Evolutionary conservation across 495 filamentous ascomycete genomes (phyloP).

Genomic region (Hypoxylon rickii): DNA sequence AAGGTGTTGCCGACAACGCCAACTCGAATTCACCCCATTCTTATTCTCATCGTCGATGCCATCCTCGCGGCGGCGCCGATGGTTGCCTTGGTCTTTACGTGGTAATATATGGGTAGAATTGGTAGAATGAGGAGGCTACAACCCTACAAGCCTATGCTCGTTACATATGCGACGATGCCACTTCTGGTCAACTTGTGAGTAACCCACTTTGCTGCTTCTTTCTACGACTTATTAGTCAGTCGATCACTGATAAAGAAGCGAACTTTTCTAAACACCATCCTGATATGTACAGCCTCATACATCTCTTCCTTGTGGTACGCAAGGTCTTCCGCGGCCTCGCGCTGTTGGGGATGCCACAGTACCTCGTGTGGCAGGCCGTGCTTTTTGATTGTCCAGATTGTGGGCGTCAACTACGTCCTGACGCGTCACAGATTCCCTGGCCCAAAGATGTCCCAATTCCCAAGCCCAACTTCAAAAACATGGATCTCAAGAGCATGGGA

Average conservation of each 20-base stretch:
- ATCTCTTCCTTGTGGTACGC: conserved; percentile 45
- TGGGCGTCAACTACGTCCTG: conserved; percentile 40
- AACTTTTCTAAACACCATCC: no score
- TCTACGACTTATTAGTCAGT: neutral
- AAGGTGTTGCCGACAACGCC: conserved; percentile 1
- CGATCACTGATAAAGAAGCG: no score
- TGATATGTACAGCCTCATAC: conserved; percentile 44
- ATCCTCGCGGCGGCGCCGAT: conserved; percentile 42
- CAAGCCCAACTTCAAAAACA: conserved; percentile 10
- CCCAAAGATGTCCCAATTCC: conserved; percentile 38
- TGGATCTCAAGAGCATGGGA: conserved; percentile 21
- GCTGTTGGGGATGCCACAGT: conserved; percentile 41
- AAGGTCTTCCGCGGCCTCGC: conserved; percentile 46
- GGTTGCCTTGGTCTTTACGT: conserved; percentile 47
- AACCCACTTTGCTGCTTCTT: neutral
- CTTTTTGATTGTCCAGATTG: conserved; percentile 49
- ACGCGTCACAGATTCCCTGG: conserved; percentile 43
- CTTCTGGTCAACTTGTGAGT: conserved; percentile 48
- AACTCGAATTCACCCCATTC: conserved; percentile 39
- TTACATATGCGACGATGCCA: conserved; percentile 47
- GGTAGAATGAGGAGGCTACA: no score
- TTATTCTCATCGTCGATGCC: conserved; percentile 45
- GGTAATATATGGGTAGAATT: conserved; percentile 37
- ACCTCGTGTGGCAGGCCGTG: conserved; percentile 43
- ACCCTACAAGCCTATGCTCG: no score